phyloP scores from a whole-genome alignment of 345 rosid genomes.

The Salix udensis region DNA sequence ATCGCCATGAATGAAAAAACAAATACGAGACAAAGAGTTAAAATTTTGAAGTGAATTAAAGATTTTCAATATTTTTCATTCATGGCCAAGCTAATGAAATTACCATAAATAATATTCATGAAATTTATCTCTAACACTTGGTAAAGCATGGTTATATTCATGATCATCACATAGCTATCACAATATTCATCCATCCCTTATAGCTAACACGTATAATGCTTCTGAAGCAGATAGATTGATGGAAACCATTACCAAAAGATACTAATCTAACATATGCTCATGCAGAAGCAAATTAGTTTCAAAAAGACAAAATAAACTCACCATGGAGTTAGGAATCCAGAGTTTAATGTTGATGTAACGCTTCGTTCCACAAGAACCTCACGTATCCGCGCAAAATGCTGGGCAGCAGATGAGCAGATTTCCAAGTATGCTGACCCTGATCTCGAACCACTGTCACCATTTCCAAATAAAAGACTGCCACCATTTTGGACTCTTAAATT shows the following conservation, averaged over 20 bases:
- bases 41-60: no score
- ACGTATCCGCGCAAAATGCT: conserved; percentile 85
- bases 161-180: not conserved
- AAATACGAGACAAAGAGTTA: no score
- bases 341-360: conserved; percentile 81
- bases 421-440: conserved; percentile 73
- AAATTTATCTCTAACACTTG: no score
- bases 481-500: conserved; percentile 57
- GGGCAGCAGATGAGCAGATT: conserved; percentile 85
- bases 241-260: not conserved
- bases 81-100: no score
- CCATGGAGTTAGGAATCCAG: conserved; percentile 95
- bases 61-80: no score
- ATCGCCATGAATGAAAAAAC: no score
- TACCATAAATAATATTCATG: no score
- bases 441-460: conserved; percentile 47
- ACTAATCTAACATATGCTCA: not conserved
- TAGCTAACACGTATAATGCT: not conserved
- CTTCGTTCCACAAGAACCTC: conserved; percentile 89
- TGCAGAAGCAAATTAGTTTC: not conserved
- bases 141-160: no score
- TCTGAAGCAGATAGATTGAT: not conserved
- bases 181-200: not conserved
- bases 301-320: conserved; percentile 29
- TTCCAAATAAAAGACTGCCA: conserved; percentile 53